These are phyloP conservation scores for Cadophora luteo-olivacea DNA, from an alignment of 2,329 filamentous ascomycete genomes.

Conservation along the genomic window DNA sequence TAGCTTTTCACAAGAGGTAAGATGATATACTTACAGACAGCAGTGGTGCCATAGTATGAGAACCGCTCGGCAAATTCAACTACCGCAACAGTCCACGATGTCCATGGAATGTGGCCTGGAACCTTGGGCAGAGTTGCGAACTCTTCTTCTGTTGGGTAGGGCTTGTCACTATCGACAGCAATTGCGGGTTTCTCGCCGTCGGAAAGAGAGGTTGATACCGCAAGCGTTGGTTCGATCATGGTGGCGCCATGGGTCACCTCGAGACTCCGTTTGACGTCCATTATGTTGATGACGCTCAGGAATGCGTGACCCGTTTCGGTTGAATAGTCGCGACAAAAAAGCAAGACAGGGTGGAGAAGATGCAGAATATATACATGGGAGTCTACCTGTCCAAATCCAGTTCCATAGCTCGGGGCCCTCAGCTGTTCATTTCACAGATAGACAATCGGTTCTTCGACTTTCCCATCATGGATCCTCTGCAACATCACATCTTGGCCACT, in stretches of 20 bases:
- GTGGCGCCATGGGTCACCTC: conserved; percentile 26
- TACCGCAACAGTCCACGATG: conserved; percentile 58
- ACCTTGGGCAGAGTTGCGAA: conserved; percentile 64
- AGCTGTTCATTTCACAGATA: background rate
- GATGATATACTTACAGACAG: conserved; percentile 56
- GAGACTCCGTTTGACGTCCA: conserved; percentile 28
- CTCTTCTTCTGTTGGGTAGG: conserved; percentile 64
- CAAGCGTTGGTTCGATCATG: conserved; percentile 22
- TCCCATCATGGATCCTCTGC: too few relatives aligned
- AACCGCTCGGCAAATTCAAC: conserved; percentile 69
- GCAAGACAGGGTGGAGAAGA: too few relatives aligned
- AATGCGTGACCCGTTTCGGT: too few relatives aligned
- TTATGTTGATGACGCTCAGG: background rate
- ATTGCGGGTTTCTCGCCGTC: conserved; percentile 18
- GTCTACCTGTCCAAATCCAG: background rate
- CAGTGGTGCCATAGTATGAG: conserved; percentile 68
- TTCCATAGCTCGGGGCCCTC: background rate
- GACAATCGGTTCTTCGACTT: background rate
- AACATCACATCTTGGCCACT: background rate
- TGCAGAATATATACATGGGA: background rate
- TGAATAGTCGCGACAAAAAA: too few relatives aligned
- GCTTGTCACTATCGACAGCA: conserved; percentile 12
- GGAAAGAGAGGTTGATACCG: conserved; percentile 12
- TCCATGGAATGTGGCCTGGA: conserved; percentile 51
- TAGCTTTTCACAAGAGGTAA: conserved; percentile 27